Evolutionary conservation across 768 basidiomycete species (phyloP).

Genomic region (Kwoniella shandongensis): DNA sequence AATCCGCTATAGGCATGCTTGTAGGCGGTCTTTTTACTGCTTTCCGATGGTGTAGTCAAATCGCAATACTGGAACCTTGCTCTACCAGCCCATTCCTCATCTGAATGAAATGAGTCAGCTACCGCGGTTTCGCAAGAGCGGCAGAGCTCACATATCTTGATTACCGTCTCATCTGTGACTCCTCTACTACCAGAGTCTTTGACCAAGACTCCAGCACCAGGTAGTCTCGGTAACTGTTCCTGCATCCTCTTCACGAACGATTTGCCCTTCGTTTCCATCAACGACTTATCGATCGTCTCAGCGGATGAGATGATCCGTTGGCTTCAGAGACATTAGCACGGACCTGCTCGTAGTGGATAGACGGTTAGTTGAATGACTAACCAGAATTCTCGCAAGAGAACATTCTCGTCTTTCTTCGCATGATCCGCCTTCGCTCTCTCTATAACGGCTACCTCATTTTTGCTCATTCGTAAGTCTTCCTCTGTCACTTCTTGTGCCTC

Average conservation of each 20-base stretch:
- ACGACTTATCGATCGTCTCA: slow-evolving; percentile 78
- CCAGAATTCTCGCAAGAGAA: slow-evolving; percentile 76
- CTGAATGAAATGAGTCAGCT: slow-evolving; percentile 16
- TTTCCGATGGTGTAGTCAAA: slow-evolving; percentile 60
- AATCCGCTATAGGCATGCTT: slow-evolving; percentile 27
- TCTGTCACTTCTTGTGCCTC: slow-evolving; percentile 59
- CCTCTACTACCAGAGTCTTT: slow-evolving; percentile 58
- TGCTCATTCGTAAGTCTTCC: slow-evolving; percentile 79
- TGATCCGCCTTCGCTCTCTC: slow-evolving; percentile 66
- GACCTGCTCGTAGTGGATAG: not conserved
- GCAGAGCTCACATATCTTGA: slow-evolving; percentile 59
- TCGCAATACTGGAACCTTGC: slow-evolving; percentile 91
- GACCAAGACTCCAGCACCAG: slow-evolving; percentile 42
- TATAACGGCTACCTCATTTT: slow-evolving; percentile 54
- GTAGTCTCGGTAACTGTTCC: slow-evolving; percentile 71
- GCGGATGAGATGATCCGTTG: slow-evolving; percentile 79
- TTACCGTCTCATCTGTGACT: slow-evolving; percentile 66
- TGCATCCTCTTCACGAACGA: slow-evolving; percentile 78
- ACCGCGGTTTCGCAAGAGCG: not conserved
- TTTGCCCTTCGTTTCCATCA: slow-evolving; percentile 85
- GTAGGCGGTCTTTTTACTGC: slow-evolving; percentile 11
- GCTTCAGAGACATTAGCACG: slow-evolving; percentile 32
- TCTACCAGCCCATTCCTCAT: slow-evolving; percentile 79
- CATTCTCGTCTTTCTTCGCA: slow-evolving; percentile 66
- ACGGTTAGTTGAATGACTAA: slow-evolving; percentile 36